phyloP scores from a whole-genome alignment of 352 stramenopile genomes.

The Pythium chondricola region DNA sequence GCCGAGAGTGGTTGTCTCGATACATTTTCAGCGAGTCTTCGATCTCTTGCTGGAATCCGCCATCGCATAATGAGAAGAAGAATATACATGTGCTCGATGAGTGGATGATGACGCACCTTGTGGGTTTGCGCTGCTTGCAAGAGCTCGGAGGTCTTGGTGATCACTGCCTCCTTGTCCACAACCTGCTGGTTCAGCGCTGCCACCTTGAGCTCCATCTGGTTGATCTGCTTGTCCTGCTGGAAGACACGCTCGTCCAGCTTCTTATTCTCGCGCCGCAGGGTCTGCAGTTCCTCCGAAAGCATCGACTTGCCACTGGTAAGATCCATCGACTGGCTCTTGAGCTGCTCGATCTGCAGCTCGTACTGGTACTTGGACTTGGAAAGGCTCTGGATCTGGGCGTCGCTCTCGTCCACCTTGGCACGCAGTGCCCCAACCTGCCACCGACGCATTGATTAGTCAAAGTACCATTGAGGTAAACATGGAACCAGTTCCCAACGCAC shows the following conservation, averaged over 20 bases:
- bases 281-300: conserved; percentile 41
- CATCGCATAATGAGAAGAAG: neutral
- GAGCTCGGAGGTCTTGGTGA: conserved; percentile 65
- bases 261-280: conserved; percentile 66
- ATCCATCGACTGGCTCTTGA: conserved; percentile 55
- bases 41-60: conserved; percentile 41
- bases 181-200: conserved; percentile 73
- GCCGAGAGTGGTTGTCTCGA: conserved; percentile 70
- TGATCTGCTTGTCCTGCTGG: conserved; percentile 80
- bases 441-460: neutral
- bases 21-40: conserved; percentile 87
- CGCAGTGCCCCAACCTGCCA: conserved; percentile 41
- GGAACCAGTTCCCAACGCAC: conserved; percentile 1
- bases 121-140: conserved; percentile 57
- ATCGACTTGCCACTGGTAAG: conserved; percentile 35
- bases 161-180: conserved; percentile 67
- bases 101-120: conserved; percentile 26
- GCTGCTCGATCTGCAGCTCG: conserved; percentile 69
- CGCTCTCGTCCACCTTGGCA: conserved; percentile 35
- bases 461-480: no score
- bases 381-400: conserved; percentile 46
- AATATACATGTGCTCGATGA: no score
- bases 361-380: conserved; percentile 75
- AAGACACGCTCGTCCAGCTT: conserved; percentile 75
- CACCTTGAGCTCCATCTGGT: conserved; percentile 62